Percentiles rank a stretch among this genome's conserved stretches.
Conservation (phyloP, 495 filamentous ascomycete species). For the Beverwykella pulmonaria region DNA sequence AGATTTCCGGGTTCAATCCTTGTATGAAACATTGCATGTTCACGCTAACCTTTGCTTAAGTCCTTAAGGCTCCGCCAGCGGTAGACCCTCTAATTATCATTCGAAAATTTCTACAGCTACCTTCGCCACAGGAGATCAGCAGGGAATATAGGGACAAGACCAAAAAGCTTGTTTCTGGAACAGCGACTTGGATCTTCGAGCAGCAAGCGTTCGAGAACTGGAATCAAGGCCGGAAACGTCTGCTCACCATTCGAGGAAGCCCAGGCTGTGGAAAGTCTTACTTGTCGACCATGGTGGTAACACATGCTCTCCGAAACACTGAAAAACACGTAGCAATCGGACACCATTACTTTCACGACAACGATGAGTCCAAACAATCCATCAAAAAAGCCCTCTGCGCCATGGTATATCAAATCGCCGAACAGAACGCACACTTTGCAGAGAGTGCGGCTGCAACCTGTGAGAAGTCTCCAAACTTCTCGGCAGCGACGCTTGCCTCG, state of each 20-base stretch:
- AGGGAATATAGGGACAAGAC: conserved; percentile 1
- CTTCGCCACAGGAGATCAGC: background rate
- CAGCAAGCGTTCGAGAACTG: background rate
- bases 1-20: too few relatives aligned
- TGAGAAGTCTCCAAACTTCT: background rate
- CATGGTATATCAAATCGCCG: conserved; percentile 2
- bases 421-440: background rate
- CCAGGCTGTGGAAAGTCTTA: conserved; percentile 4
- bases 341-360: conserved; percentile 3
- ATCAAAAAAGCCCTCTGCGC: background rate
- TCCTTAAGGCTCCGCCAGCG: background rate
- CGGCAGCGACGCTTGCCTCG: background rate
- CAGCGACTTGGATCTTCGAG: conserved; percentile 4
- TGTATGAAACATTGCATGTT: too few relatives aligned
- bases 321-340: background rate
- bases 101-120: background rate
- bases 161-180: background rate
- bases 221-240: background rate
- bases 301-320: background rate
- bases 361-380: background rate
- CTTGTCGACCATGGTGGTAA: conserved; percentile 1
- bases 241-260: conserved; percentile 3
- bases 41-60: background rate
- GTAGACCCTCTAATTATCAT: background rate
- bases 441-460: background rate